phyloP scores from a whole-genome alignment of 2,329 filamentous ascomycete genomes.

The Arthrobotrys entomopaga region DNA sequence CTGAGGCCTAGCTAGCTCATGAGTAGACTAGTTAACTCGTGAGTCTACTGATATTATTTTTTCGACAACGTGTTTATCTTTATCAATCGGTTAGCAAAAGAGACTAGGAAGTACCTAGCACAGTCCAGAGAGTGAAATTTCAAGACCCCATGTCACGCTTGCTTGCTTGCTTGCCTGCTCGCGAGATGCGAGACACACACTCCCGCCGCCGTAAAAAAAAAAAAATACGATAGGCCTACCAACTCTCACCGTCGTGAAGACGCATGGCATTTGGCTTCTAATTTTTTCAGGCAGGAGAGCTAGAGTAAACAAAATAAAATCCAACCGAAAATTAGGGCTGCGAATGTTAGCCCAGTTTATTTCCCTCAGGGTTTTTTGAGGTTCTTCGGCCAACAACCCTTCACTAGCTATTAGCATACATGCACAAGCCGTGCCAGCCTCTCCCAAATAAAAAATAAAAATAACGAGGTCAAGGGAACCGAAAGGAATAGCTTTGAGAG shows the following conservation, averaged over 20 bases:
- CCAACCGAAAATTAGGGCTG: no score
- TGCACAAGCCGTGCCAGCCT: slow-evolving; percentile 29
- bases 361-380: no score
- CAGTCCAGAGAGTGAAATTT: no score
- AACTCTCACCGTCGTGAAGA: not conserved
- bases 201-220: not conserved
- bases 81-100: slow-evolving; percentile 29
- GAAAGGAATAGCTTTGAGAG: slow-evolving; percentile 12
- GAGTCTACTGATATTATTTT: not conserved
- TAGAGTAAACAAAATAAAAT: not conserved
- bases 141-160: slow-evolving; percentile 7
- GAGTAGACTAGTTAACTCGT: no score
- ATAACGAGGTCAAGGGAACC: not conserved
- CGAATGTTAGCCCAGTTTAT: no score
- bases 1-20: no score
- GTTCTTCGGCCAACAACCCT: no score
- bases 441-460: slow-evolving; percentile 9
- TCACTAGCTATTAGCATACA: not conserved
- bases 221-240: slow-evolving; percentile 30
- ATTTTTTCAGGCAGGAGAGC: slow-evolving; percentile 46
- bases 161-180: not conserved
- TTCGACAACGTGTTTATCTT: slow-evolving; percentile 34
- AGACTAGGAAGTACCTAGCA: slow-evolving; percentile 9
- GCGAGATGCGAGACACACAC: slow-evolving; percentile 26
- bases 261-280: not conserved